phyloP scores from a whole-genome alignment of 1,139 yeast genomes.

The Protomyces inundatus region DNA sequence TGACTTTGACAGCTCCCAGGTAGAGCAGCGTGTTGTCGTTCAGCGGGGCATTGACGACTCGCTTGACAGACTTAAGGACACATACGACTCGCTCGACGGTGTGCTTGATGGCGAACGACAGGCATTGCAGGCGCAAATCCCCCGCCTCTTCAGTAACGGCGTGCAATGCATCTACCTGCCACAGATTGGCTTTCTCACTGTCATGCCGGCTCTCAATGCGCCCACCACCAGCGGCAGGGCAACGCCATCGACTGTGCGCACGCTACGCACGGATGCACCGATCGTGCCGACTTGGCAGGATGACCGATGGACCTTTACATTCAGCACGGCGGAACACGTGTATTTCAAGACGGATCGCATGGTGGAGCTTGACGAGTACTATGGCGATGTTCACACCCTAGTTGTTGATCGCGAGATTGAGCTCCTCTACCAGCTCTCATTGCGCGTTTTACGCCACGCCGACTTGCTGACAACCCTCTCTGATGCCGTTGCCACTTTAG shows the following conservation, averaged over 20 bases:
- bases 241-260: slow-evolving; percentile 29
- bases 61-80: slow-evolving; percentile 39
- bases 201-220: slow-evolving; percentile 27
- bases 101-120: slow-evolving; percentile 37
- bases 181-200: slow-evolving; percentile 45
- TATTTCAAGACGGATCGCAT: slow-evolving; percentile 42
- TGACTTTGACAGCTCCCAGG: slow-evolving; percentile 41
- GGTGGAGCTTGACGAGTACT: slow-evolving; percentile 39
- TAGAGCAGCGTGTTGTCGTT: slow-evolving; percentile 39
- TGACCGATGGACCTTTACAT: slow-evolving; percentile 41
- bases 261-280: slow-evolving; percentile 28
- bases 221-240: slow-evolving; percentile 31
- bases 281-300: slow-evolving; percentile 26
- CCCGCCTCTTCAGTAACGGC: slow-evolving; percentile 25
- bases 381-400: slow-evolving; percentile 45
- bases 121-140: slow-evolving; percentile 31
- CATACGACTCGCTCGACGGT: slow-evolving; percentile 42
- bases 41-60: slow-evolving; percentile 38
- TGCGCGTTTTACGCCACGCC: slow-evolving; percentile 35
- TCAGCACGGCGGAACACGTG: slow-evolving; percentile 41
- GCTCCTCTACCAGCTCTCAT: slow-evolving; percentile 40
- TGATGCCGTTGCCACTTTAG: slow-evolving; percentile 40
- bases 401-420: slow-evolving; percentile 44
- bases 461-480: slow-evolving; percentile 33
- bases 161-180: slow-evolving; percentile 46